Evolutionary conservation across 352 stramenopile genomes (phyloP).

Genomic region (Phytophthora rubi): DNA sequence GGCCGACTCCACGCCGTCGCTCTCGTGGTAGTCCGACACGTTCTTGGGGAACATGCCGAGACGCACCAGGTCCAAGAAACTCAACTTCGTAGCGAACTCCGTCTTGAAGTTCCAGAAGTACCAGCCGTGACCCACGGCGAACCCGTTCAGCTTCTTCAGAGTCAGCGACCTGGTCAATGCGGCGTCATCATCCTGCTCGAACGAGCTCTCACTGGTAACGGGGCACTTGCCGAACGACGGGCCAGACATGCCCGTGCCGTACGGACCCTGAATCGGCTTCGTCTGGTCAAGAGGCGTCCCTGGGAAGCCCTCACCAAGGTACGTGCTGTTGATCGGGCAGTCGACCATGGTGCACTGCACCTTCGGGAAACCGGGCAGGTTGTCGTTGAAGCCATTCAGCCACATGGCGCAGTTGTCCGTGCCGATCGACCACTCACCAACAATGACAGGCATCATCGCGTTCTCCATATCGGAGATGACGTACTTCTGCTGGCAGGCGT

Average conservation of each 20-base stretch:
- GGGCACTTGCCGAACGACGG: conserved; percentile 92
- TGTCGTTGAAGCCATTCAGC: conserved; percentile 90
- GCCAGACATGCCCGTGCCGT: conserved; percentile 82
- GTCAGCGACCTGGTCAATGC: conserved; percentile 80
- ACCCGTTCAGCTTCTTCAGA: conserved; percentile 94
- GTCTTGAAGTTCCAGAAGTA: conserved; percentile 98
- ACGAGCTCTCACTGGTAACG: conserved; percentile 82
- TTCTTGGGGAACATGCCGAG: conserved; percentile 79
- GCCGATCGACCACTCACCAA: conserved; percentile 95
- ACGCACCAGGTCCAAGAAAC: conserved; percentile 81
- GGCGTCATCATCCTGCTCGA: conserved; percentile 83
- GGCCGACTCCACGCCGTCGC: conserved; percentile 62
- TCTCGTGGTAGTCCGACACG: conserved; percentile 67
- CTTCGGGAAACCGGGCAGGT: conserved; percentile 93
- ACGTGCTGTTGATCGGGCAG: conserved; percentile 87
- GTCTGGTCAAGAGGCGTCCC: conserved; percentile 91
- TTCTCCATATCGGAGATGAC: conserved; percentile 92
- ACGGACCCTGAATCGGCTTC: conserved; percentile 90
- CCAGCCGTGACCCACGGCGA: conserved; percentile 91
- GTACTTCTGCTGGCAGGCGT: conserved; percentile 92
- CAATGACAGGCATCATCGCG: conserved; percentile 93
- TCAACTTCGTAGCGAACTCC: conserved; percentile 91
- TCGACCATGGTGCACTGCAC: conserved; percentile 86
- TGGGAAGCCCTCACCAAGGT: conserved; percentile 91
- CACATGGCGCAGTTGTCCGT: conserved; percentile 90